Evolutionary conservation across 176 grass and related monocot species (phyloP).

Genomic region (Stipa capillata): DNA sequence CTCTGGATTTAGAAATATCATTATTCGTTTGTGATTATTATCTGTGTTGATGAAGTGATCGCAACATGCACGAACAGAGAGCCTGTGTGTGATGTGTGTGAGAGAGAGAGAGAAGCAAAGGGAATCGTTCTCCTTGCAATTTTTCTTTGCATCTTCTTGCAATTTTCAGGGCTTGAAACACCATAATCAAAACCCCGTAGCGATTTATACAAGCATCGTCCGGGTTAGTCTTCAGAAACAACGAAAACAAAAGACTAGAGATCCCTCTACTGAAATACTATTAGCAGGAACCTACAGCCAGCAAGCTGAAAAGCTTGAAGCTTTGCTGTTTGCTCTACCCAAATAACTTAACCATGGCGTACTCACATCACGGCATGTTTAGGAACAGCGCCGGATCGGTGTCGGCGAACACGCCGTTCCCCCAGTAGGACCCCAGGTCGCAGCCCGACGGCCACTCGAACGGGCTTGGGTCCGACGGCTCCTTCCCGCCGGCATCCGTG

Average conservation of each 20-base stretch:
- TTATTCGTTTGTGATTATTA: not conserved
- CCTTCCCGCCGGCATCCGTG: not conserved
- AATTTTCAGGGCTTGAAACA: not conserved
- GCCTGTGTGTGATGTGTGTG: too few relatives aligned
- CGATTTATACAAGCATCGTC: not conserved
- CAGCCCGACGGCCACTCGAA: constrained; percentile 53
- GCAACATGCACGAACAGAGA: not conserved
- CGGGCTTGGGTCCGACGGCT: constrained; percentile 7
- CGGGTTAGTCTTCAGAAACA: constrained; percentile 2
- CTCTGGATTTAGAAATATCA: not conserved
- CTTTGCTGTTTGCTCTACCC: not conserved
- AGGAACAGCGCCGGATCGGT: constrained; percentile 37
- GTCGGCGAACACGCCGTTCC: constrained; percentile 24
- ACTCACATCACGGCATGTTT: constrained; percentile 28
- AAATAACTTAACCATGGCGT: not conserved
- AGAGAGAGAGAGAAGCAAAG: not conserved
- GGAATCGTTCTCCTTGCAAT: not conserved
- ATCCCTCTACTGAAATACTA: not conserved
- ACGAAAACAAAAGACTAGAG: not conserved
- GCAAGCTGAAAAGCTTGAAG: not conserved
- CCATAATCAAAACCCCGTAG: not conserved
- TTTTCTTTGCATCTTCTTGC: not conserved
- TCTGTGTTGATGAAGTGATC: not conserved
- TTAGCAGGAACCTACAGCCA: not conserved
- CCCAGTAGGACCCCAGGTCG: constrained; percentile 41